Percentiles rank a stretch among this genome's conserved stretches.
Evolutionary conservation across 805 yeast species (phyloP).

Genomic region (Cyberlindnera meyerae): DNA sequence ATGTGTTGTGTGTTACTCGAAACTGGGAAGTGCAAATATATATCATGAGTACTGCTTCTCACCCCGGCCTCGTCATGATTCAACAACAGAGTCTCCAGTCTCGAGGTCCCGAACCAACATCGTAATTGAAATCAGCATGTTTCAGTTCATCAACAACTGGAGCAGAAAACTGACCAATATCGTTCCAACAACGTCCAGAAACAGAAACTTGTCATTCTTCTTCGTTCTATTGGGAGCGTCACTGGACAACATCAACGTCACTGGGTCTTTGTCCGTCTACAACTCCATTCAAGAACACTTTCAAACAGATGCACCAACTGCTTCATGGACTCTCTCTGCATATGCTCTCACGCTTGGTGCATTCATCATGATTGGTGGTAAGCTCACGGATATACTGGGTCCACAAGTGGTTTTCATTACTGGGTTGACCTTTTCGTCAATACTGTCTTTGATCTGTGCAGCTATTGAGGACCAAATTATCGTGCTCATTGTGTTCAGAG

Average conservation of each 20-base stretch:
- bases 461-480: constrained; percentile 29
- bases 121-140: too few species aligned
- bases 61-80: too few species aligned
- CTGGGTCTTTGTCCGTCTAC: constrained; percentile 3
- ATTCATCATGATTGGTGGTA: constrained; percentile 38
- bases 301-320: constrained; percentile 25
- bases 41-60: too few species aligned
- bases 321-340: constrained; percentile 37
- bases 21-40: too few species aligned
- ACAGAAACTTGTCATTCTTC: constrained; percentile 18
- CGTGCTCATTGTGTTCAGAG: constrained; percentile 38
- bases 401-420: constrained; percentile 25
- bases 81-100: too few species aligned
- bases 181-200: constrained; percentile 2
- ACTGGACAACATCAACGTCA: constrained; percentile 3
- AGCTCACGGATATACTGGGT: constrained; percentile 37
- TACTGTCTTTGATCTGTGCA: constrained; percentile 32
- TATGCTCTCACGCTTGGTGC: constrained; percentile 42
- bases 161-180: constrained; percentile 1
- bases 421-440: constrained; percentile 22
- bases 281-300: constrained; percentile 3
- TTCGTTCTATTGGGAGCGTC: constrained; percentile 6
- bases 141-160: too few species aligned
- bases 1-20: too few species aligned
- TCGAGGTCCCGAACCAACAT: too few species aligned